phyloP scores from a whole-genome alignment of 2,329 filamentous ascomycete genomes.

The Exophiala lecanii-corni region DNA sequence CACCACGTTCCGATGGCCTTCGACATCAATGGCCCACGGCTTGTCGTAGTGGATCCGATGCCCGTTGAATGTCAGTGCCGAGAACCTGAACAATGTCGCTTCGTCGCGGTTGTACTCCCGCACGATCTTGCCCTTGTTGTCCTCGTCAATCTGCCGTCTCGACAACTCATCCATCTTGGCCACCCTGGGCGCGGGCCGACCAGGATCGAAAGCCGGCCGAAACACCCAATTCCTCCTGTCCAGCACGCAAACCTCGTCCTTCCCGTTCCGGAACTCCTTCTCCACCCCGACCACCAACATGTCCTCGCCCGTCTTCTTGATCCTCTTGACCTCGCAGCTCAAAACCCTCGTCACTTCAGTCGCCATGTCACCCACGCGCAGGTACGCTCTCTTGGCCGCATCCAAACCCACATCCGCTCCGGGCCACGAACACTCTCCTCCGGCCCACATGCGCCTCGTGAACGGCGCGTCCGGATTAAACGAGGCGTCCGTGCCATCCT shows the following conservation, averaged over 20 bases:
- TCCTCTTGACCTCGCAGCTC: constrained; percentile 52
- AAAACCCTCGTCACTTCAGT: constrained; percentile 55
- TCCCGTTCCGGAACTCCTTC: constrained; percentile 53
- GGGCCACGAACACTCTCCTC: constrained; percentile 55
- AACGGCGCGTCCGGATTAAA: constrained; percentile 59
- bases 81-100: constrained; percentile 42
- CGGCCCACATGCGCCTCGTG: constrained; percentile 64
- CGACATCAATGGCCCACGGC: constrained; percentile 40
- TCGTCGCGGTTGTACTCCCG: constrained; percentile 35
- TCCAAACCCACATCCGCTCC: constrained; percentile 4
- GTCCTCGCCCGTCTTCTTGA: constrained; percentile 50
- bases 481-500: constrained; percentile 57
- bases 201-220: constrained; percentile 34
- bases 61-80: constrained; percentile 41
- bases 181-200: constrained; percentile 14
- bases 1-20: constrained; percentile 40
- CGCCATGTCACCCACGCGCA: constrained; percentile 53
- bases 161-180: constrained; percentile 22
- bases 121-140: constrained; percentile 21
- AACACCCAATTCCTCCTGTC: constrained; percentile 53
- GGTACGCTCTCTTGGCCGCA: constrained; percentile 31
- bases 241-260: constrained; percentile 43
- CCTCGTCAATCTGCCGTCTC: constrained; percentile 18
- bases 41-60: constrained; percentile 44
- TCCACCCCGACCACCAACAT: constrained; percentile 64